Evolutionary conservation across 768 basidiomycete species (phyloP), one percentile per base, ranked within the genome.

Genomic region (Leccinum boreale): DNA sequence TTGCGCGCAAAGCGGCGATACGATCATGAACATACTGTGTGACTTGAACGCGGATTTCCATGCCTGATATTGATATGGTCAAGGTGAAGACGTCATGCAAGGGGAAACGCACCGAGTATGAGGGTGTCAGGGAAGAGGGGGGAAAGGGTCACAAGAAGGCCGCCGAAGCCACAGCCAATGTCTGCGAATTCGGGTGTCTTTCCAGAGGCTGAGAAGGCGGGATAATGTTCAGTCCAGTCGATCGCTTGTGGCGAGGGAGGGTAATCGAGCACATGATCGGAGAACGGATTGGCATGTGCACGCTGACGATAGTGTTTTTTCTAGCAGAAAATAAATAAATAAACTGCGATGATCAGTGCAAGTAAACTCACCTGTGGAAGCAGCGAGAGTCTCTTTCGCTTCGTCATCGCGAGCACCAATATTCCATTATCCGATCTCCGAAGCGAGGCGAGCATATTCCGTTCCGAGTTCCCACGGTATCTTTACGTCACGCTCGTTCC

Each of bases 91-190:
- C 46, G 3, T 35, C 23, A 52, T 33, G 55, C 36, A 35, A 46
- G 15, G 47, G 47, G n/a, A 51, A 42, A 76, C 80, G 70, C 69
- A 95, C 96, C 97, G 28, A 99, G 85, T 84, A 99, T 96, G 53
- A 97, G 80, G 0, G 85, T 90, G 62, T 96, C 87, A 7, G 97
- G 97, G 67, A 90, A 97, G 36, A 92, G 76, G 6, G 94, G 94
- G 0, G 94, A 92, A 15, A 99, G 84, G 4, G 90, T 75, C 62
- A 95, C 89, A 58, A 96, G 78, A 42, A 99, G 83, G 15, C 97
- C 97, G 14, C 97, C 97, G 67, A 98, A 99, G 45, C 97, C 97
- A 71, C 97, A 99, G 0, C 97, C 97, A 35, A 99, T 85, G 73
- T 99, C 97, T 4, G 93, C 97, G 67, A 94, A 97, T 73, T 95